Evolutionary conservation across 495 filamentous ascomycete genomes (phyloP).

Genomic region (Penicillium bovifimosum): DNA sequence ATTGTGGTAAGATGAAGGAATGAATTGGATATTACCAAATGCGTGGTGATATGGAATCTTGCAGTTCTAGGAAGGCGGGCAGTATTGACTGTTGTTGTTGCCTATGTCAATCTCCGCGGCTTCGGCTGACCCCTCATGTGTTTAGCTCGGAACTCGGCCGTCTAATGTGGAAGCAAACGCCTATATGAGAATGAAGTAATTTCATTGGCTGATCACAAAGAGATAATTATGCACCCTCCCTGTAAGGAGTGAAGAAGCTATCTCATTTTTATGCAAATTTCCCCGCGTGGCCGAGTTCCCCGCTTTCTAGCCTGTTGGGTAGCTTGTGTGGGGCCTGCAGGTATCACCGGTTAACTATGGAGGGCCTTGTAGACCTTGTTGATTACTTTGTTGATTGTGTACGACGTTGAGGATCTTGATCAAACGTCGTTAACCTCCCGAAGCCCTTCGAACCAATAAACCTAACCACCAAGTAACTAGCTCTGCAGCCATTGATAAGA

Average conservation of each 20-base stretch:
- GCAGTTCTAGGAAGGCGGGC: background rate
- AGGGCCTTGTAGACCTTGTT: no score
- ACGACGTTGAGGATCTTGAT: no score
- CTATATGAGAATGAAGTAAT: background rate
- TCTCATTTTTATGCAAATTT: background rate
- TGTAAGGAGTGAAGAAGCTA: no score
- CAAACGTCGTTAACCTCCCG: no score
- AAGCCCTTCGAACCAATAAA: no score
- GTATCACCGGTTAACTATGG: no score
- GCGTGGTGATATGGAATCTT: no score
- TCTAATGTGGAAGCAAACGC: background rate
- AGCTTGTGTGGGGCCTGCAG: no score
- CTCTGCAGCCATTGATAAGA: no score
- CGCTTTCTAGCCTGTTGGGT: background rate
- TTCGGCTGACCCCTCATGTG: conserved; percentile 7
- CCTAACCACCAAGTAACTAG: no score
- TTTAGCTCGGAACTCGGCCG: conserved; percentile 22
- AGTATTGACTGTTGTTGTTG: background rate
- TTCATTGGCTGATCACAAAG: background rate
- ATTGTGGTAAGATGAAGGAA: background rate
- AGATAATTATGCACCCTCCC: background rate
- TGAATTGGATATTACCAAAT: no score
- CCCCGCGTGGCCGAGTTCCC: background rate
- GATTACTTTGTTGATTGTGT: no score
- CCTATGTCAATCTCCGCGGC: background rate